Percentiles rank a stretch among this genome's conserved stretches.
Conservation (phyloP, 345 rosid genomes). For the Gossypium thurberi region DNA sequence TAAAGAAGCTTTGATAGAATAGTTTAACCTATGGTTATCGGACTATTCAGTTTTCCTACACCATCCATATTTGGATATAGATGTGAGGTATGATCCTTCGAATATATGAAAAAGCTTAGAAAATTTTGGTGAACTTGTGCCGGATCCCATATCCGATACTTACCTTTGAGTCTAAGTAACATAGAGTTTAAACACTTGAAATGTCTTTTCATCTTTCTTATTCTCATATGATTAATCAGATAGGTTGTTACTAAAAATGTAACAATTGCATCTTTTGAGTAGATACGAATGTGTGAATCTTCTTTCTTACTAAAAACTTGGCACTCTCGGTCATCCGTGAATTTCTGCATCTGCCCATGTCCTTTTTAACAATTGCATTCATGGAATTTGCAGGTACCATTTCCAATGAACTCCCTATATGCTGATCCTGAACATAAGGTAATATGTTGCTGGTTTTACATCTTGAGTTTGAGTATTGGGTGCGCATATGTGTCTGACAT, state of each 20-base stretch:
- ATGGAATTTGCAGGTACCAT: slow-evolving; percentile 52
- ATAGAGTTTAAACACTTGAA: neutral
- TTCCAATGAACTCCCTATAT: slow-evolving; percentile 77
- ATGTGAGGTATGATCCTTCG: too few relatives aligned
- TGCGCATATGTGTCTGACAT: neutral
- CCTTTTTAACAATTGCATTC: neutral
- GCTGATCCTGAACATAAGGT: slow-evolving; percentile 93
- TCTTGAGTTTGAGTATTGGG: neutral
- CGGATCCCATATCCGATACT: too few relatives aligned
- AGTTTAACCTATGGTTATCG: neutral
- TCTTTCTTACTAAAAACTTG: neutral
- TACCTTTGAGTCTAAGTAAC: too few relatives aligned
- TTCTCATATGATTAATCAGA: neutral
- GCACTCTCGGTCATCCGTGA: neutral
- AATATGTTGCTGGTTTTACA: neutral
- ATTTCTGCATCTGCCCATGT: neutral
- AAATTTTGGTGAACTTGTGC: too few relatives aligned
- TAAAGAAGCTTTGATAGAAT: neutral
- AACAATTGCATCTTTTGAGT: neutral
- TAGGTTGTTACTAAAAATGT: neutral
- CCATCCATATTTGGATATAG: too few relatives aligned
- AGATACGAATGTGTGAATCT: neutral
- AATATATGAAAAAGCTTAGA: too few relatives aligned
- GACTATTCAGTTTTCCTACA: too few relatives aligned
- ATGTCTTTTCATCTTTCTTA: neutral